These are phyloP conservation scores for Blastocystis sp. DNA, from an alignment of 352 stramenopile genomes.

Conservation along the genomic window DNA sequence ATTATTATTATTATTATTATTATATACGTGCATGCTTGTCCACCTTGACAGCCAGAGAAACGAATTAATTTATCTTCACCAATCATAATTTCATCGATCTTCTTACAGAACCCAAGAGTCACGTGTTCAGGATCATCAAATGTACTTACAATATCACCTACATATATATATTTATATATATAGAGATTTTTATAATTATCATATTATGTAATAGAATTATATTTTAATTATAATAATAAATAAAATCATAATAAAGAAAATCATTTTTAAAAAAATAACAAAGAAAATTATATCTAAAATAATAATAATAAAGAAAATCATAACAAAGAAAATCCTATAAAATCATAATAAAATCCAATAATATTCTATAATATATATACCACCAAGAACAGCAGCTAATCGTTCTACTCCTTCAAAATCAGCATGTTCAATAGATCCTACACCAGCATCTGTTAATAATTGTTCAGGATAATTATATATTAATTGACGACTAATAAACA, in stretches of 20 bases:
- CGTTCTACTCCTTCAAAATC: slow-evolving; percentile 97
- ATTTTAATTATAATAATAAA: too few species aligned
- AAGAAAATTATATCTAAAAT: too few species aligned
- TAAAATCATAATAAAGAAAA: too few species aligned
- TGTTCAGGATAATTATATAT: slow-evolving; percentile 99
- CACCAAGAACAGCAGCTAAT: slow-evolving; percentile 77
- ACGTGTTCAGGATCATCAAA: slow-evolving; percentile 90
- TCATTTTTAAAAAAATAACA: not conserved
- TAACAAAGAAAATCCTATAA: slow-evolving; percentile 8
- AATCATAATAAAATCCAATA: slow-evolving; percentile 45
- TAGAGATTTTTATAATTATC: too few species aligned
- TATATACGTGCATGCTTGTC: slow-evolving; percentile 47
- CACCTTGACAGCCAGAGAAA: slow-evolving; percentile 79
- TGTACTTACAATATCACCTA: slow-evolving; percentile 72
- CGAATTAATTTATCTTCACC: slow-evolving; percentile 83
- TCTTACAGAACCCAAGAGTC: slow-evolving; percentile 78
- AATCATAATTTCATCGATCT: slow-evolving; percentile 97
- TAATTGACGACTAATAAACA: slow-evolving; percentile 95
- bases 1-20: too few species aligned
- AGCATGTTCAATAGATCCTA: slow-evolving; percentile 96
- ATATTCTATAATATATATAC: not conserved
- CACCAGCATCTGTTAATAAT: slow-evolving; percentile 83
- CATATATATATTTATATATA: too few species aligned
- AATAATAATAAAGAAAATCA: too few species aligned
- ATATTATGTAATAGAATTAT: too few species aligned